Percentiles rank a stretch among this genome's conserved stretches.
These are phyloP conservation scores for Seiridium cupressi DNA, from an alignment of 2,329 filamentous ascomycete genomes.

Conservation along the genomic window DNA sequence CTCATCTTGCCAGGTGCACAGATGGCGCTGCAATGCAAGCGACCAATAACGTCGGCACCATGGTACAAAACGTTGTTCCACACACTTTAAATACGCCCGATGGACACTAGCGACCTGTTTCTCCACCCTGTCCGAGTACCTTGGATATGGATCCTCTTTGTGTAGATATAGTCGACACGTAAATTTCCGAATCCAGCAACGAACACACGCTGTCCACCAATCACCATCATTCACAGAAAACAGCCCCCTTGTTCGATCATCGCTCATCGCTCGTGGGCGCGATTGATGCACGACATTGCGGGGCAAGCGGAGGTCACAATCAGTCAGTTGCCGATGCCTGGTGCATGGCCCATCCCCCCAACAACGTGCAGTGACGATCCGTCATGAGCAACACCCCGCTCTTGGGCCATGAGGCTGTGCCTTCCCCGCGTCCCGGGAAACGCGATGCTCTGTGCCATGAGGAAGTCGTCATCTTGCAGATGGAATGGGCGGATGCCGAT, in stretches of 20 bases:
- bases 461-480: neutral
- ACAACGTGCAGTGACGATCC: neutral
- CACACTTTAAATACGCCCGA: too few species aligned
- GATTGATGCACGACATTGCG: neutral
- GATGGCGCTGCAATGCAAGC: too few species aligned
- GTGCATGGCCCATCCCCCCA: too few species aligned
- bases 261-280: neutral
- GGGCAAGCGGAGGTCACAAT: neutral
- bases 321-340: neutral
- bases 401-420: neutral
- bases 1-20: too few species aligned
- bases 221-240: neutral
- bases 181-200: neutral
- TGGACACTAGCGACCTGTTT: too few species aligned
- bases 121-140: neutral
- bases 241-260: neutral
- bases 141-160: too few species aligned
- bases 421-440: neutral
- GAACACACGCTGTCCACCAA: neutral
- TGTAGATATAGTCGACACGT: too few species aligned
- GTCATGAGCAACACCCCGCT: neutral
- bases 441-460: neutral
- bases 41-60: too few species aligned
- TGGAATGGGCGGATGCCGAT: neutral
- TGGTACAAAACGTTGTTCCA: too few species aligned